Evolutionary conservation across 1,284 basidiomycete genomes (phyloP), one percentile per base, ranked within the genome.

Genomic region (Pyrrhoderma noxium): DNA sequence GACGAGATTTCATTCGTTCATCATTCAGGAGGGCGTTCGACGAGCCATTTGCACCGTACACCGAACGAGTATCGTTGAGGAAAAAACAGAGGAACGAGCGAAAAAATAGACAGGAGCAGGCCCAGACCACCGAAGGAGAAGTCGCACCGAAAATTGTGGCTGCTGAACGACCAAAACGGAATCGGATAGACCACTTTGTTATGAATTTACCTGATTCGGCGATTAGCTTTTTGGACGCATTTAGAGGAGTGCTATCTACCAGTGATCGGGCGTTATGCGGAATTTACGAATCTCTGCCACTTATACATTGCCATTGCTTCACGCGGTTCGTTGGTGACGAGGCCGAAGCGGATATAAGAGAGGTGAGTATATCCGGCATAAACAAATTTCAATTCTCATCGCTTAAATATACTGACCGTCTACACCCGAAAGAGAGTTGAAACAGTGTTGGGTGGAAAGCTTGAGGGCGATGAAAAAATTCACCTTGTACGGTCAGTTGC

Each of bases 131-230:
- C 50, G 43, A 51, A 31, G 47, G 36, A 18, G 21, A 45, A 21
- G 31, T 45, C 25, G 3, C 43, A 18, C 34, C 47, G 27, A 13
- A 48, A 14, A 62, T 65, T 13, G 38, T 22, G 59, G 21, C n/a
- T 5, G 7, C 38, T 8, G 21, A 22, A 8, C n/a, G 21, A 16
- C 38, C 7, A 14, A 22, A 65, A 27, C 75, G 85, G 52, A 73
- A 71, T 51, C 70, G 77, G 27, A 80, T 94, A 57, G 75, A 82
- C 19, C 95, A 97, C 65, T 96, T 91, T 62, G 85, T 98, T 18
- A 96, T 99, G 93, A 99, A 99, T 67, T 74, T 99, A 19, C 96
- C 96, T 2, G 93, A 91, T 54, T 85, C 85, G 22, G 94, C 95
- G 0, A 80, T 98, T 53, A 76, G 82, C 47, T 98, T 99, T 68